Evolutionary conservation across 176 grass and related monocot species (phyloP).

Genomic region (Pontederia paniculata): DNA sequence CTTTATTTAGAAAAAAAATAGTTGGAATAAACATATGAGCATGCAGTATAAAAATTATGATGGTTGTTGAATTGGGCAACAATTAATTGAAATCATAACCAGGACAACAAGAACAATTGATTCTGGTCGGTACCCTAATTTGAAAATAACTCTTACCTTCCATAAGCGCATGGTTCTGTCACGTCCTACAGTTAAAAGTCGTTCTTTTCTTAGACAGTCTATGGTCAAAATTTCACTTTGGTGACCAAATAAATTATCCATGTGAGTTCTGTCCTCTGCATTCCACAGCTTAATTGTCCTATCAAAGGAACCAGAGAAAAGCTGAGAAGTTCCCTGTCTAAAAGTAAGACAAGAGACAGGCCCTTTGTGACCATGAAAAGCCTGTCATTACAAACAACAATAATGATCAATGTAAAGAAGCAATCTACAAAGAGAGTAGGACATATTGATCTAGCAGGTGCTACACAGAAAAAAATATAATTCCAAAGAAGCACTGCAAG

Average conservation of each 20-base stretch:
- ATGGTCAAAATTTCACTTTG: constrained; percentile 75
- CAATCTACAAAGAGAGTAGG: too few species aligned
- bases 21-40: too few species aligned
- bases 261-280: constrained; percentile 77
- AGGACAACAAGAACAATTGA: too few species aligned
- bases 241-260: constrained; percentile 75
- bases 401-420: not conserved
- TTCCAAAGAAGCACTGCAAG: too few species aligned
- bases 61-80: too few species aligned
- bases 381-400: constrained; percentile 32
- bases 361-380: constrained; percentile 76
- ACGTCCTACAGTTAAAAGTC: constrained; percentile 57
- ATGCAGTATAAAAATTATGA: too few species aligned
- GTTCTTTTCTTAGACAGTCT: constrained; percentile 66
- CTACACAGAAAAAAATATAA: too few species aligned
- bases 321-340: constrained; percentile 51
- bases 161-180: constrained; percentile 82
- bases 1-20: too few species aligned
- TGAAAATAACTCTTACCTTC: constrained; percentile 42
- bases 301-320: constrained; percentile 88
- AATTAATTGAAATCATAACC: too few species aligned
- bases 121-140: too few species aligned
- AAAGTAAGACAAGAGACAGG: constrained; percentile 66
- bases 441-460: too few species aligned
- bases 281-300: constrained; percentile 89